These are phyloP conservation scores for Russula sp. DNA, from an alignment of 768 basidiomycete genomes.

Conservation along the genomic window DNA sequence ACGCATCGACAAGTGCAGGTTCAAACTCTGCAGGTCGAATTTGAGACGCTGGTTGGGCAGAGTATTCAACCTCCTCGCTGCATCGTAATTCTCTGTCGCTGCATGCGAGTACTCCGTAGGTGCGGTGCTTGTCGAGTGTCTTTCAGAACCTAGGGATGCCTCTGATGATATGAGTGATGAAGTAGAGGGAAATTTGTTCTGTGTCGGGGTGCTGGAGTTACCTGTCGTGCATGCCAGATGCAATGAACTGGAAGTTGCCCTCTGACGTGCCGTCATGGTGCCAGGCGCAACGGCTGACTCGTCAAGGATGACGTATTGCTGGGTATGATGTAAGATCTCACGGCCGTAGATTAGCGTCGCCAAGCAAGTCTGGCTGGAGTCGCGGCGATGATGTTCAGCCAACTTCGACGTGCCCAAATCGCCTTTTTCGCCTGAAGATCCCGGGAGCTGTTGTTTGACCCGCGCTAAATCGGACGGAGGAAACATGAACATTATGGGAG, in stretches of 20 bases:
- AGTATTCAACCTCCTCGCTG: conserved; percentile 27
- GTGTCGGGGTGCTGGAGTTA: not conserved
- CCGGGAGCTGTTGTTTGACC: not conserved
- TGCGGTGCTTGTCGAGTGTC: not conserved
- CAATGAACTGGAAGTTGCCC: conserved; percentile 6
- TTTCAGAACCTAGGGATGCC: not conserved
- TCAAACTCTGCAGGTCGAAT: conserved; percentile 53
- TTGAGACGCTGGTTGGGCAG: conserved; percentile 51
- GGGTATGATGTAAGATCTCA: conserved; percentile 25
- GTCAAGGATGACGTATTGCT: conserved; percentile 46
- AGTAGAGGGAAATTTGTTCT: not conserved
- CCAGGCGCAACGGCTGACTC: conserved; percentile 34
- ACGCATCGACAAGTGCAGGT: conserved; percentile 57
- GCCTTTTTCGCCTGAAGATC: not conserved
- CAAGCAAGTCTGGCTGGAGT: not conserved
- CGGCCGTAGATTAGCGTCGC: conserved; percentile 4
- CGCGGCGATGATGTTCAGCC: not conserved
- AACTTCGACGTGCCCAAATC: not conserved
- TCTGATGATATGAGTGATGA: not conserved
- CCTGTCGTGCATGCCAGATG: not conserved
- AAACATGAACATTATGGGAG: conserved; percentile 54
- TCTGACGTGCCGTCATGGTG: conserved; percentile 30
- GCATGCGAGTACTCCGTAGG: not conserved
- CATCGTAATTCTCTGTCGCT: not conserved
- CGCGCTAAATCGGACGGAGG: conserved; percentile 36